Base-by-base conservation (phyloP, 495 filamentous ascomycete genomes). In the Aspergillus homomorphus region DNA sequence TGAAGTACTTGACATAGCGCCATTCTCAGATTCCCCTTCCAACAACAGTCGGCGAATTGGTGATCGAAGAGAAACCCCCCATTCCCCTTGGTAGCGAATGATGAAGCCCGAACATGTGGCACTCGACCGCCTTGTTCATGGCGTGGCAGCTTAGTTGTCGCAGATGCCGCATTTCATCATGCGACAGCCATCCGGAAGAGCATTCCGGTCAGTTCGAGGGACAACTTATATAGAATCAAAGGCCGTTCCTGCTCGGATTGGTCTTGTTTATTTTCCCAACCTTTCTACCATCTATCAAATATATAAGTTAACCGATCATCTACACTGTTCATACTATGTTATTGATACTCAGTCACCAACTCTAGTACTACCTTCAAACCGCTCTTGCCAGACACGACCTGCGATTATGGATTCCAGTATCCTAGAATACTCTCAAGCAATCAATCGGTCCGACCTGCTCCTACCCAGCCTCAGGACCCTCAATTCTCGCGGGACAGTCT, bases 21-120 rank as follows among this genome's bases (percentile, higher is more conserved):
- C 48, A n/a, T 19, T 30, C 15, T 10, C 48, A 28, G 7, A n/a
- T n/a, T 51, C 21, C 24, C 23, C 48, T 7, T 50, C n/a, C 46
- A 50, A 24, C 2, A 24, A 14, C 33, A 14, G 15, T 38, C 33
- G 10, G 33, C 33, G 33, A 38, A 38, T 30, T 15, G 23, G 48
- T 18, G 48, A 51, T 18, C 30, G 24, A 30, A 7, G 23, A 51
- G 23, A 19, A n/a, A 5, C 33, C 33, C 15, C 33, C 33, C 33
- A 38, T 7, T 51, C 10, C 3, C 24, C 24, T 18, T 26, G 48
- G 23, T 38, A 50, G 45, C 45, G 44, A 51, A 38, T 45, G 22
- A 59, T 53, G 49, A 16, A 20, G 38, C 9, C 44, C 19, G 56
- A 49, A 58, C 50, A 58, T 53, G 50, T 53, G 56, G 56, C 50